A percentile compares a stretch with the other conserved stretches of the same genome.
phyloP scores from a whole-genome alignment of 805 yeast species.

The Cyberlindnera lachancei region DNA sequence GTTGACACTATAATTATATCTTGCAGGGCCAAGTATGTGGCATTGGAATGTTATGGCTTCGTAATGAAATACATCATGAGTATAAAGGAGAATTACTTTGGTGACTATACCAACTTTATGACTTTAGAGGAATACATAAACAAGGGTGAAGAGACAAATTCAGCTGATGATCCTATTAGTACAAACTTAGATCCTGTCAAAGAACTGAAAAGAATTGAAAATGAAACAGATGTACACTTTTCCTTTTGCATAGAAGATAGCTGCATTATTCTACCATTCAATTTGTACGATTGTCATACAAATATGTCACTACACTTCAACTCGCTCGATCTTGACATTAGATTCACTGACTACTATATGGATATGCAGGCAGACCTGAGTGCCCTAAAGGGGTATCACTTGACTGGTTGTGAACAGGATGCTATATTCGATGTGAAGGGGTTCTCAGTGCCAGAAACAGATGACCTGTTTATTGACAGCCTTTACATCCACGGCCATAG shows the following conservation, averaged over 20 bases:
- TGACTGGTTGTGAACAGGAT: slow-evolving; percentile 8
- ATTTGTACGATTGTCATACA: slow-evolving; percentile 56
- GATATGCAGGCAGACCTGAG: slow-evolving; percentile 73
- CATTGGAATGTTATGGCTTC: slow-evolving; percentile 72
- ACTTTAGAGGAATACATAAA: slow-evolving; percentile 76
- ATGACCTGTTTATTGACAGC: slow-evolving; percentile 48
- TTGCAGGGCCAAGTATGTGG: slow-evolving; percentile 57
- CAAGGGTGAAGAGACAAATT: not conserved
- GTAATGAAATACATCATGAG: slow-evolving; percentile 67
- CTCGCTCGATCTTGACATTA: slow-evolving; percentile 64
- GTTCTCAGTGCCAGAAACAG: slow-evolving; percentile 6
- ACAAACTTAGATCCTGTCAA: not conserved
- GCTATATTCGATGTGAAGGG: slow-evolving; percentile 9
- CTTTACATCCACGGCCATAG: slow-evolving; percentile 76
- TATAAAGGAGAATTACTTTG: slow-evolving; percentile 83
- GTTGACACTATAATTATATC: slow-evolving; percentile 64
- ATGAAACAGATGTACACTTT: slow-evolving; percentile 73
- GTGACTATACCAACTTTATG: slow-evolving; percentile 73
- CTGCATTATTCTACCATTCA: slow-evolving; percentile 62
- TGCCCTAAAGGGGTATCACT: slow-evolving; percentile 38
- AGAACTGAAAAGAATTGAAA: slow-evolving; percentile 40
- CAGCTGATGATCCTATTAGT: not conserved
- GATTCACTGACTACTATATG: slow-evolving; percentile 90
- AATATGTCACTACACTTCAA: slow-evolving; percentile 59
- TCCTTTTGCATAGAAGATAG: slow-evolving; percentile 67